phyloP scores from a whole-genome alignment of 2,329 filamentous ascomycete genomes.

The Fusarium scirpi region DNA sequence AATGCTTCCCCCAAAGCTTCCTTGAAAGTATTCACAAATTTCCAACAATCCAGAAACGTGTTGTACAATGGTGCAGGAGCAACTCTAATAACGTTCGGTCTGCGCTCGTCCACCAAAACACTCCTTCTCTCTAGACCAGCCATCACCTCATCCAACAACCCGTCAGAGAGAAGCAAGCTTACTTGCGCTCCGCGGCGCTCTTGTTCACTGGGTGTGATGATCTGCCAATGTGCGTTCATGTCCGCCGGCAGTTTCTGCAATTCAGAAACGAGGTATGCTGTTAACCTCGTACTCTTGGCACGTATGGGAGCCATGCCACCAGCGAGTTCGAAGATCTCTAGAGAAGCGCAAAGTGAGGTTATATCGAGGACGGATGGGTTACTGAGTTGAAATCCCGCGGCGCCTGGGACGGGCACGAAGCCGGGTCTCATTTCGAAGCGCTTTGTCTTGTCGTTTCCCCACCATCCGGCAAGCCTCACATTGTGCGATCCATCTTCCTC shows the following conservation, averaged over 20 bases:
- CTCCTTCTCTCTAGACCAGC: slow-evolving; percentile 71
- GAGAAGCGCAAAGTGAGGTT: slow-evolving; percentile 75
- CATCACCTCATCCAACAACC: slow-evolving; percentile 74
- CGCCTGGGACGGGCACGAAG: slow-evolving; percentile 79
- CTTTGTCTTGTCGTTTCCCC: slow-evolving; percentile 77
- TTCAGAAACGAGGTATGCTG: slow-evolving; percentile 77
- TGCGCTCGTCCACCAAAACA: slow-evolving; percentile 82
- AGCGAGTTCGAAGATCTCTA: slow-evolving; percentile 67
- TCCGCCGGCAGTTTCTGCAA: slow-evolving; percentile 55
- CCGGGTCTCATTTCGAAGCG: slow-evolving; percentile 82
- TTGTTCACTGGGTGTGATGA: slow-evolving; percentile 75
- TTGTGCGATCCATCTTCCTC: slow-evolving; percentile 60
- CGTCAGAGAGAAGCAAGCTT: slow-evolving; percentile 74
- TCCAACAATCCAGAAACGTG: slow-evolving; percentile 70
- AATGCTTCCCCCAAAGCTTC: slow-evolving; percentile 45
- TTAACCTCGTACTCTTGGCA: slow-evolving; percentile 67
- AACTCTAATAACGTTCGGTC: slow-evolving; percentile 82
- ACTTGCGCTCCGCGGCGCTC: slow-evolving; percentile 79
- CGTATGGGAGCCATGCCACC: slow-evolving; percentile 71
- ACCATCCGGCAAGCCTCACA: slow-evolving; percentile 81
- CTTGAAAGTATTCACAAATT: slow-evolving; percentile 49
- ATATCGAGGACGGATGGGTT: slow-evolving; percentile 81
- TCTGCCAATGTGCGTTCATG: slow-evolving; percentile 57
- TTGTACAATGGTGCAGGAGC: slow-evolving; percentile 87
- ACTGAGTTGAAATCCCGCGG: slow-evolving; percentile 81